Evolutionary conservation across 2,329 filamentous ascomycete genomes (phyloP).

Genomic region (Aspergillus neoniger): DNA sequence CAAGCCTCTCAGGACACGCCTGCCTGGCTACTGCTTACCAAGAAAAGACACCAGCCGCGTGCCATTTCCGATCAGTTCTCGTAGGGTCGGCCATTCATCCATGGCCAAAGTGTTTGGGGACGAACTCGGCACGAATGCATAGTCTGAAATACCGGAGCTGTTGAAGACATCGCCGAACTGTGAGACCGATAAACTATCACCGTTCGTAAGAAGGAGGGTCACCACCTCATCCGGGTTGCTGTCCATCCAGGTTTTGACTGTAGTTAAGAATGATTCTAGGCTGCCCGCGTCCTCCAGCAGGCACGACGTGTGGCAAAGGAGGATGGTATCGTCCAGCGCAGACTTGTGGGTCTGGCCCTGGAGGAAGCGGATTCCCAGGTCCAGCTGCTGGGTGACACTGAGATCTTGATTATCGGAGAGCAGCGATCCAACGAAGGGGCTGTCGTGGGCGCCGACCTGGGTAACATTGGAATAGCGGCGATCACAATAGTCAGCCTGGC

Average conservation of each 20-base stretch:
- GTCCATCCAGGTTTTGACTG: constrained; percentile 63
- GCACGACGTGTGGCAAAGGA: constrained; percentile 68
- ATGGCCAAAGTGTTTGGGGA: constrained; percentile 34
- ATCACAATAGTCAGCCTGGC: constrained; percentile 56
- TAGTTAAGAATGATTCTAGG: constrained; percentile 57
- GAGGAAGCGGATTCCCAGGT: constrained; percentile 64
- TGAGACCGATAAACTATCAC: constrained; percentile 46
- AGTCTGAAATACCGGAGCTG: constrained; percentile 33
- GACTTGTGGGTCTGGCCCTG: constrained; percentile 63
- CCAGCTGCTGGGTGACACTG: constrained; percentile 59
- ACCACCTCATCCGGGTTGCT: constrained; percentile 62
- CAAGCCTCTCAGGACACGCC: neutral
- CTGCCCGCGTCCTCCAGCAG: constrained; percentile 60
- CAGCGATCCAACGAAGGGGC: constrained; percentile 61
- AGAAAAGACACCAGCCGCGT: constrained; percentile 49
- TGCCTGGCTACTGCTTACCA: constrained; percentile 26
- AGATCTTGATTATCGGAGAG: constrained; percentile 63
- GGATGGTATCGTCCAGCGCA: constrained; percentile 51
- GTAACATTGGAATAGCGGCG: constrained; percentile 62
- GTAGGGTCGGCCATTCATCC: constrained; percentile 46
- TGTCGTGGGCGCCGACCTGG: constrained; percentile 67
- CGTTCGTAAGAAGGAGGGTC: constrained; percentile 65
- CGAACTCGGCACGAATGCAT: constrained; percentile 41
- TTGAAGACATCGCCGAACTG: constrained; percentile 38
- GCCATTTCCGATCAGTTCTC: constrained; percentile 43